These are phyloP conservation scores for Candida alai DNA, from an alignment of 805 yeast species.

Conservation along the genomic window DNA sequence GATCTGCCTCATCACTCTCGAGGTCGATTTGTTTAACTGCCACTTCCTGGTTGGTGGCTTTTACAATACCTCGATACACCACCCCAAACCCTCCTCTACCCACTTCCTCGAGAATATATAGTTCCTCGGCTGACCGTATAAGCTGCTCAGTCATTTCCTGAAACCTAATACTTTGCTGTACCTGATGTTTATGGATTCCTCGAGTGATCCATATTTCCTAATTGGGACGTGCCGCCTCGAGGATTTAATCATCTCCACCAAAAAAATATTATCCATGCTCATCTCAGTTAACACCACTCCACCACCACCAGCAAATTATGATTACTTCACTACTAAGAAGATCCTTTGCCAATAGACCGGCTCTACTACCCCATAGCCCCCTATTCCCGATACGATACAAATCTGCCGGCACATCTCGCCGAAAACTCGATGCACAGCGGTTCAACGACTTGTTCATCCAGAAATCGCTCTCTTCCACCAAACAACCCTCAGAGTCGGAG, in stretches of 20 bases:
- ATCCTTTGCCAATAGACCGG: not conserved
- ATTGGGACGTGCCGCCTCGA: no score
- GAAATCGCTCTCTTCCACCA: slow-evolving; percentile 8
- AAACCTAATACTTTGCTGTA: no score
- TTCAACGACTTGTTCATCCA: slow-evolving; percentile 9
- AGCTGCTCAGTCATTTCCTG: no score
- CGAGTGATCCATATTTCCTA: no score
- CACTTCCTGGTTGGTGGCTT: slow-evolving; percentile 39
- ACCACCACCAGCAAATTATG: no score
- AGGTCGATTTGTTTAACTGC: slow-evolving; percentile 68
- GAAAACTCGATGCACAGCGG: not conserved
- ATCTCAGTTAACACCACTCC: no score
- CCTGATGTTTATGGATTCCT: no score
- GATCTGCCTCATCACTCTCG: slow-evolving; percentile 60
- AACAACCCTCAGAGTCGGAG: slow-evolving; percentile 22
- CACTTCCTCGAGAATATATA: slow-evolving; percentile 48
- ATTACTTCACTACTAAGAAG: not conserved
- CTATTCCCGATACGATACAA: no score
- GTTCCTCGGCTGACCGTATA: slow-evolving; percentile 29
- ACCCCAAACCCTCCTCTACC: slow-evolving; percentile 81
- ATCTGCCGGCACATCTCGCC: no score
- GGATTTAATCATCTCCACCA: no score
- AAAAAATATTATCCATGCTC: slow-evolving; percentile 1
- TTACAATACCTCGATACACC: slow-evolving; percentile 61
- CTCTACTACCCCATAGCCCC: no score